Conservation (phyloP, 306 rosid genomes). For the Pyrus communis region DNA sequence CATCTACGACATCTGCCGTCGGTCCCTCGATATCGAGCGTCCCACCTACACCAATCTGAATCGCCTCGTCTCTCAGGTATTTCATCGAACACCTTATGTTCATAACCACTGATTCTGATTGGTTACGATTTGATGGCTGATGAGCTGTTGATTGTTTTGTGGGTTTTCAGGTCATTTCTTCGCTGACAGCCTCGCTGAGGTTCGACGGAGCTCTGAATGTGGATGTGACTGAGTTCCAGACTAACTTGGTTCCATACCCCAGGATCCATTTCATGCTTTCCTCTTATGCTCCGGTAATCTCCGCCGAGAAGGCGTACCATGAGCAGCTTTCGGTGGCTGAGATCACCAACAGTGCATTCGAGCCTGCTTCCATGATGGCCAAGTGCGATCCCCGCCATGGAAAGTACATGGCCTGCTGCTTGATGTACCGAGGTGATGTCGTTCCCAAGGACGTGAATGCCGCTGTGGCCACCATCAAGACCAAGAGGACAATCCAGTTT, state of each 20-base stretch:
- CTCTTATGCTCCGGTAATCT: constrained; percentile 79
- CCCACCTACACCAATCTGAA: constrained; percentile 88
- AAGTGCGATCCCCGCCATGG: constrained; percentile 90
- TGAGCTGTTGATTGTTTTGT: neutral
- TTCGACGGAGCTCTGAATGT: constrained; percentile 85
- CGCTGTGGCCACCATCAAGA: constrained; percentile 78
- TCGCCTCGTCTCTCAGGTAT: constrained; percentile 77
- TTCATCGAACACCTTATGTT: neutral
- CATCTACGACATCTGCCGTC: constrained; percentile 75
- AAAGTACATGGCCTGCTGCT: constrained; percentile 86
- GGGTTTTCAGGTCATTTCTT: constrained; percentile 61
- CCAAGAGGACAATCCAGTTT: constrained; percentile 81
- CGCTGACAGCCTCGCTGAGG: constrained; percentile 82
- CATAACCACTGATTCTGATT: neutral
- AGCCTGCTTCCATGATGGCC: constrained; percentile 89
- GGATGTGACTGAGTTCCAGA: constrained; percentile 81
- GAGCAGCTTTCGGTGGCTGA: constrained; percentile 85
- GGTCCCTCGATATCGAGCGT: constrained; percentile 78
- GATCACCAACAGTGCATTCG: constrained; percentile 77
- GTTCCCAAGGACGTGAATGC: constrained; percentile 91
- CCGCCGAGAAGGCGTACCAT: constrained; percentile 82
- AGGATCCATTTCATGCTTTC: constrained; percentile 92
- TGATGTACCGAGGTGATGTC: constrained; percentile 85
- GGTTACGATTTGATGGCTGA: neutral
- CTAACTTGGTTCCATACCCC: constrained; percentile 85